Conservation (phyloP, 2,329 filamentous ascomycete genomes). For the Nannizziopsis arthrosporioides region DNA sequence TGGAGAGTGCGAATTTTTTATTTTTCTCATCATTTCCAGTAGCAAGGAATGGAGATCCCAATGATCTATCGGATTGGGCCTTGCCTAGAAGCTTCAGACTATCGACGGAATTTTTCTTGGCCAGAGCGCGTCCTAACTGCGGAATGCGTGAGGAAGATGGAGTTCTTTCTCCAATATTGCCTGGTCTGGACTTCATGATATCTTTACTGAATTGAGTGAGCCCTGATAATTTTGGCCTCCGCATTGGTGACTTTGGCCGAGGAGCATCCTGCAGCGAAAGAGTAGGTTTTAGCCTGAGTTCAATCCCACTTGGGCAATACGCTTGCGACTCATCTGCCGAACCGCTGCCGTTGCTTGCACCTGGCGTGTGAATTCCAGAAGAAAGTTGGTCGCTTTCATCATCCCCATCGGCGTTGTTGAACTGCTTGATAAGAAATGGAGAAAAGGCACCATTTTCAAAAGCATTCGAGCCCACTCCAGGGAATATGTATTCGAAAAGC, state of each 20-base stretch:
- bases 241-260: conserved; percentile 25
- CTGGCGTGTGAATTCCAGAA: conserved; percentile 29
- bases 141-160: conserved; percentile 19
- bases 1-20: conserved; percentile 41
- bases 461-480: conserved; percentile 54
- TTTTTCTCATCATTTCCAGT: conserved; percentile 28
- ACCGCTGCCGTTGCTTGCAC: conserved; percentile 29
- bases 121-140: conserved; percentile 16
- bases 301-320: conserved; percentile 61
- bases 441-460: conserved; percentile 41
- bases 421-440: conserved; percentile 42
- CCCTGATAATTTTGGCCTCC: conserved; percentile 14
- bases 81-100: conserved; percentile 30
- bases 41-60: conserved; percentile 20
- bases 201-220: conserved; percentile 5
- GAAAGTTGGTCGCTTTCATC: conserved; percentile 40
- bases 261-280: conserved; percentile 44
- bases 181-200: conserved; percentile 9
- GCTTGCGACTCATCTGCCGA: conserved; percentile 41
- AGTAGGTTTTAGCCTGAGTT: conserved; percentile 72
- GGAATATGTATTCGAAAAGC: conserved; percentile 95
- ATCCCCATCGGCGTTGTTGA: conserved; percentile 38
- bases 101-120: conserved; percentile 34
- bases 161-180: conserved; percentile 13
- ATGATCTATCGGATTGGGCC: conserved; percentile 28